Conservation (phyloP, 805 yeast species). For the Hagleromyces aurorensis region DNA sequence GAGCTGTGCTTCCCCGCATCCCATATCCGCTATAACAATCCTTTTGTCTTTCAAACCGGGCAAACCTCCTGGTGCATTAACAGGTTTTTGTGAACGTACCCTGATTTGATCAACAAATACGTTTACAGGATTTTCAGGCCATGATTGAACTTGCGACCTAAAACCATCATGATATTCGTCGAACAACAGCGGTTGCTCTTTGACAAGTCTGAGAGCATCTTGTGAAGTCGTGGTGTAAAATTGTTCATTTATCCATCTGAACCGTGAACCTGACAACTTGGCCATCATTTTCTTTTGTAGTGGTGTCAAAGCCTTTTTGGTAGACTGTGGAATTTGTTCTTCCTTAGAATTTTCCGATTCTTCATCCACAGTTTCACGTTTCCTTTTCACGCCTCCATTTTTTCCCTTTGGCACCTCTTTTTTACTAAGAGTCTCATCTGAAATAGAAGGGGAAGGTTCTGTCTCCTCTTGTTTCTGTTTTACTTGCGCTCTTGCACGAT, state of each 20-base stretch:
- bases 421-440: no score
- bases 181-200: conserved; percentile 78
- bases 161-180: conserved; percentile 95
- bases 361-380: conserved; percentile 4
- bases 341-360: conserved; percentile 8
- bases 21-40: conserved; percentile 94
- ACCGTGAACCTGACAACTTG: conserved; percentile 88
- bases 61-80: conserved; percentile 93
- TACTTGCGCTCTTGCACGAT: conserved; percentile 5
- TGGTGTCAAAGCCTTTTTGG: conserved; percentile 55
- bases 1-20: conserved; percentile 95
- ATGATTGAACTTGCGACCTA: conserved; percentile 85
- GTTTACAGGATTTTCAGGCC: conserved; percentile 99
- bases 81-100: conserved; percentile 49
- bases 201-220: conserved; percentile 63
- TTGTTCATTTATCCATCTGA: conserved; percentile 97
- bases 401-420: conserved; percentile 7
- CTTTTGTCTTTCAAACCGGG: conserved; percentile 56
- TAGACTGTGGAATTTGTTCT: conserved; percentile 13
- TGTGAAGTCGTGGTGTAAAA: conserved; percentile 81
- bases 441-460: conserved; percentile 4
- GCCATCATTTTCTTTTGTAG: conserved; percentile 93
- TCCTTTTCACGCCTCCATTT: no score
- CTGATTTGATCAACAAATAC: conserved; percentile 70
- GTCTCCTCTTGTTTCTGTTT: conserved; percentile 5